Evolutionary conservation across 2,329 filamentous ascomycete genomes (phyloP), one percentile per base, ranked within the genome.

Genomic region (Pseudogymnoascus sp.): DNA sequence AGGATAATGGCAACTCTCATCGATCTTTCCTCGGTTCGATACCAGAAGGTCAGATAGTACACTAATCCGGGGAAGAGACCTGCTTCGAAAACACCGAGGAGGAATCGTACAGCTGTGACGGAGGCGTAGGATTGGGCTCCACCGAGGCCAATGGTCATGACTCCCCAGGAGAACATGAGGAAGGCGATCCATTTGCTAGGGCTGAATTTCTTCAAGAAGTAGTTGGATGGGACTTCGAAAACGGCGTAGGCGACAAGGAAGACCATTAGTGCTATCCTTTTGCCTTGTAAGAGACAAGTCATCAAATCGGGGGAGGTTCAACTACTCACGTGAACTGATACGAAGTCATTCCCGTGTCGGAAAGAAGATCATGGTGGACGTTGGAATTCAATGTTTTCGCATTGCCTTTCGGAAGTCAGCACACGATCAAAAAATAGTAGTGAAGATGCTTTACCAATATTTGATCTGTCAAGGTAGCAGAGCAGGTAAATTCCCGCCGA

Each of bases 81-180:
- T 5, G 77, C 78, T 69, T 82, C 80, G 65, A 79, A 77, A n/a
- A 78, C 75, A 3, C 80, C 80, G 0, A 82, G 72, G 8, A 82
- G 66, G 59, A 80, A 80, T 0, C 80, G 76, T 4, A 79, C 72
- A 1, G 75, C 79, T 2, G 77, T 75, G 0, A 81, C 74, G 37
- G 75, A 73, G 7, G 74, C 74, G 60, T 75, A 79, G 64, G 73
- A 80, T 3, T 77, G 79, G 23, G 47, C 47, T n/a, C 47, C 47
- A 16, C 47, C 47, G 8, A 53, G 47, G 16, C 47, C 47, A 23
- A 53, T 5, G 7, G 47, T 53, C 7, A 53, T 28, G 23, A 25
- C 47, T 53, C 47, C 47, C 47, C 47, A 53, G 47, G 47, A 53
- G 23, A 53, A 53, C 47, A 53, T 53, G 23, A 53, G 23, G 4